Percentiles rank a stretch among this genome's conserved stretches.
Conservation (phyloP, 768 basidiomycete genomes). For the Obba rivulosa region DNA sequence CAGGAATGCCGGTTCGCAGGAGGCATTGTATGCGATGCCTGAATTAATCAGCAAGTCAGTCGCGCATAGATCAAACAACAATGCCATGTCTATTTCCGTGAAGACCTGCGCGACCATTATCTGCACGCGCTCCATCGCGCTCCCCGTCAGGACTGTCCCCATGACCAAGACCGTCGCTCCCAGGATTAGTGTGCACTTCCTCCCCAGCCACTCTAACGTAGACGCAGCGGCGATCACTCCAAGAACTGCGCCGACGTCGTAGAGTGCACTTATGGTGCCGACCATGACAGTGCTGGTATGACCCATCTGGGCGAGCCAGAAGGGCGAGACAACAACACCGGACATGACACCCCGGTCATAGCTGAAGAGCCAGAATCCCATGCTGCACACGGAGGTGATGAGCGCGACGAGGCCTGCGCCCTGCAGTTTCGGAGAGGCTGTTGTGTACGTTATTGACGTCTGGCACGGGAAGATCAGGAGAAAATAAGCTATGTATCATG, state of each 20-base stretch:
- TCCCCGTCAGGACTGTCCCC: constrained; percentile 6
- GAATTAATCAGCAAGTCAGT: not conserved
- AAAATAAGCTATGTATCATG: no score
- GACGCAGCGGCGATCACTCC: constrained; percentile 5
- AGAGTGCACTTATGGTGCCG: constrained; percentile 8
- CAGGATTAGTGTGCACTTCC: constrained; percentile 4
- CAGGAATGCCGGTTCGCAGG: no score
- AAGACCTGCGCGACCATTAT: constrained; percentile 4
- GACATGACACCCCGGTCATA: constrained; percentile 41
- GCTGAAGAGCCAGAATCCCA: constrained; percentile 32
- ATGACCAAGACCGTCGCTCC: constrained; percentile 1
- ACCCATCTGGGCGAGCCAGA: constrained; percentile 5
- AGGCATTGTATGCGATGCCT: constrained; percentile 6
- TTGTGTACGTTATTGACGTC: not conserved
- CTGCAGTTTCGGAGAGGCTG: not conserved
- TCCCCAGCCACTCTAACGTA: constrained; percentile 4
- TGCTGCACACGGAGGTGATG: constrained; percentile 25
- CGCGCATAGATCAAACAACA: not conserved
- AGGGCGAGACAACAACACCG: constrained; percentile 26
- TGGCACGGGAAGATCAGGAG: no score
- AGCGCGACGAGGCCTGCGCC: constrained; percentile 2
- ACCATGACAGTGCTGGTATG: constrained; percentile 8
- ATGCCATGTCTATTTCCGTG: not conserved
- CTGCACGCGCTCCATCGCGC: constrained; percentile 4
- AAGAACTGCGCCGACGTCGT: constrained; percentile 5